Percentiles rank a stretch among this genome's conserved stretches.
Evolutionary conservation across 768 basidiomycete genomes (phyloP).

Genomic region (Hygrophorus russula): DNA sequence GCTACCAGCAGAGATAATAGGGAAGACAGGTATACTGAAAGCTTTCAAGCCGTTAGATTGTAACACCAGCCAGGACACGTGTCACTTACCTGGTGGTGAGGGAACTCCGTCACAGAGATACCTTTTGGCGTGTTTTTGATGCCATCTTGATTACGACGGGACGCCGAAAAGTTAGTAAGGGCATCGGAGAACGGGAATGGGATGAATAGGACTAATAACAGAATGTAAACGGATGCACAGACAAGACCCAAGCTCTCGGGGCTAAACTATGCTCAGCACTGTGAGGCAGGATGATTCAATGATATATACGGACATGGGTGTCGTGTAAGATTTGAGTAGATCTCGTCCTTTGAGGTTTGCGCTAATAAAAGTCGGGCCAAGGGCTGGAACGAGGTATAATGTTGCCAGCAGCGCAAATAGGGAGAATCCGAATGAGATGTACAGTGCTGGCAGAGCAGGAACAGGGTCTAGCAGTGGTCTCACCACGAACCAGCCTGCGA

Average conservation of each 20-base stretch:
- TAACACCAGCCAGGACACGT: background rate
- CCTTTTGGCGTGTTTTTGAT: conserved; percentile 36
- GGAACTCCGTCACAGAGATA: conserved; percentile 56
- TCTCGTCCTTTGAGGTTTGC: conserved; percentile 83
- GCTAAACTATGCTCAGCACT: conserved; percentile 29
- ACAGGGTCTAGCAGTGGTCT: conserved; percentile 61
- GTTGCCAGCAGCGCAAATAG: conserved; percentile 73
- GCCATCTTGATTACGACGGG: conserved; percentile 62
- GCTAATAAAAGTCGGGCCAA: conserved; percentile 69
- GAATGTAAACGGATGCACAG: conserved; percentile 73
- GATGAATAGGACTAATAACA: conserved; percentile 51
- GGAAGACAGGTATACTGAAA: conserved; percentile 88
- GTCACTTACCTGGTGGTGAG: conserved; percentile 62
- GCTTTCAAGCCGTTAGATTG: conserved; percentile 26
- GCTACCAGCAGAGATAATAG: conserved; percentile 88
- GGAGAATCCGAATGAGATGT: conserved; percentile 75
- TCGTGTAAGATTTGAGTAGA: conserved; percentile 69
- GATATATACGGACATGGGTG: conserved; percentile 47
- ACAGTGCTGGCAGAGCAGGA: conserved; percentile 61
- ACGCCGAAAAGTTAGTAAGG: conserved; percentile 37
- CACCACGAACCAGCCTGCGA: conserved; percentile 63
- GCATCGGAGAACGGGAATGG: conserved; percentile 27
- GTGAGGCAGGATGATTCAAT: conserved; percentile 4
- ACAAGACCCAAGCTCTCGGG: conserved; percentile 90
- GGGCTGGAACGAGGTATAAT: conserved; percentile 68